phyloP scores from a whole-genome alignment of 495 filamentous ascomycete genomes.

The Neurospora sp. region DNA sequence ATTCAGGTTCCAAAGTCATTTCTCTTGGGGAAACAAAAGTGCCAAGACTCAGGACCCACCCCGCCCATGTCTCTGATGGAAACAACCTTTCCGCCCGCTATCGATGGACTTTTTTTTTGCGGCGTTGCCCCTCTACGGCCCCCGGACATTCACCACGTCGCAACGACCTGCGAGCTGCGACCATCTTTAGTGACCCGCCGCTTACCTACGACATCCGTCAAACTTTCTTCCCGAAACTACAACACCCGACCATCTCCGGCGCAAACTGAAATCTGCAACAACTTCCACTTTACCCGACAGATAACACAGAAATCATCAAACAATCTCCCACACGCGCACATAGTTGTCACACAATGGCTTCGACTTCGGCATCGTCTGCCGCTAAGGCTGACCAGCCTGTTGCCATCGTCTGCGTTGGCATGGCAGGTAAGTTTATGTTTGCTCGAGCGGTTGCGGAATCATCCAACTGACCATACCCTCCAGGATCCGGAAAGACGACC shows the following conservation, averaged over 20 bases:
- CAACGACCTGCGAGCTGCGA: background rate
- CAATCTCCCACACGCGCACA: background rate
- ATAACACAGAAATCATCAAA: background rate
- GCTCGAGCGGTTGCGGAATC: background rate
- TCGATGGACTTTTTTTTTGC: background rate
- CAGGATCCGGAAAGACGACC: slow-evolving; percentile 92
- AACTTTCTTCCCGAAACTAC: background rate
- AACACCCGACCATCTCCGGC: background rate
- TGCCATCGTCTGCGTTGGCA: slow-evolving; percentile 89
- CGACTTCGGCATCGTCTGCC: slow-evolving; percentile 9
- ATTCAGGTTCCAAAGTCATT: background rate
- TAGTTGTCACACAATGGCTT: slow-evolving; percentile 10
- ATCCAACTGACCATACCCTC: background rate
- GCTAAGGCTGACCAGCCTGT: slow-evolving; percentile 27
- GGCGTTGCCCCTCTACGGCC: background rate
- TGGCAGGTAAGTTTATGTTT: slow-evolving; percentile 57
- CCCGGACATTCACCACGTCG: background rate
- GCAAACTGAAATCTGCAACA: background rate
- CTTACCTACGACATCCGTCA: background rate
- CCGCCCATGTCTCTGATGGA: background rate
- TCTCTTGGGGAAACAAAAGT: background rate
- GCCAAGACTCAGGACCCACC: background rate
- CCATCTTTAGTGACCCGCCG: background rate
- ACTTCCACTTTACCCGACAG: background rate
- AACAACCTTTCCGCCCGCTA: background rate